These are phyloP conservation scores for Magnolia changhungtana DNA, from an alignment of 164 flowering plant species.

Conservation along the genomic window DNA sequence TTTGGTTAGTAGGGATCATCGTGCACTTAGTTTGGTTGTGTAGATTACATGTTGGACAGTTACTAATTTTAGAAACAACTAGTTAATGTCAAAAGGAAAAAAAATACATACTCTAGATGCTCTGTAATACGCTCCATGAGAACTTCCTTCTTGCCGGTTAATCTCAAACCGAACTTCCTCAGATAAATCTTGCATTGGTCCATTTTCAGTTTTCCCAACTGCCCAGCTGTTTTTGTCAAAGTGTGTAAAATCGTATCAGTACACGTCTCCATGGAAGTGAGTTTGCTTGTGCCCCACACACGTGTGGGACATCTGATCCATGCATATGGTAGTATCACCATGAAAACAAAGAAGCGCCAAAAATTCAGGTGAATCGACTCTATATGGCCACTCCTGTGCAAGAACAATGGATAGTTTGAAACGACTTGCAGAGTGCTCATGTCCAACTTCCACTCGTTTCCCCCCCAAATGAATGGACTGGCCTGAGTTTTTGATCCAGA, in stretches of 20 bases:
- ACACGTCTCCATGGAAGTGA: neutral
- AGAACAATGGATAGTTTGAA: neutral
- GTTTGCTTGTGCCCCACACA: no score
- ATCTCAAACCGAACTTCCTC: constrained; percentile 64
- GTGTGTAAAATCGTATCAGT: neutral
- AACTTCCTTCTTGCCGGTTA: constrained; percentile 64
- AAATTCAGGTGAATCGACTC: no score
- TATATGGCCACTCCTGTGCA: neutral
- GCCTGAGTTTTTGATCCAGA: no score
- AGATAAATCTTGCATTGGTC: constrained; percentile 79
- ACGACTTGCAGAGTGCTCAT: neutral
- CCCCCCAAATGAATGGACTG: no score
- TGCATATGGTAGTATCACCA: no score
- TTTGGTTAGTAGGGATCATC: no score
- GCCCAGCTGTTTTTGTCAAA: constrained; percentile 42
- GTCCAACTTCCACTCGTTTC: neutral
- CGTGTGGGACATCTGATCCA: no score
- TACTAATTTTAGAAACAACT: neutral
- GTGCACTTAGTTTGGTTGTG: neutral
- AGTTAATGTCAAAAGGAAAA: neutral
- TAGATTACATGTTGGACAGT: neutral
- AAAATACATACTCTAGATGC: constrained; percentile 48
- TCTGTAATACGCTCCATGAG: constrained; percentile 70
- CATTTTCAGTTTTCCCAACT: constrained; percentile 63
- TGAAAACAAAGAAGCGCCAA: neutral